Conservation (phyloP, 1,139 yeast genomes). For the Zygosaccharomyces sapae region DNA sequence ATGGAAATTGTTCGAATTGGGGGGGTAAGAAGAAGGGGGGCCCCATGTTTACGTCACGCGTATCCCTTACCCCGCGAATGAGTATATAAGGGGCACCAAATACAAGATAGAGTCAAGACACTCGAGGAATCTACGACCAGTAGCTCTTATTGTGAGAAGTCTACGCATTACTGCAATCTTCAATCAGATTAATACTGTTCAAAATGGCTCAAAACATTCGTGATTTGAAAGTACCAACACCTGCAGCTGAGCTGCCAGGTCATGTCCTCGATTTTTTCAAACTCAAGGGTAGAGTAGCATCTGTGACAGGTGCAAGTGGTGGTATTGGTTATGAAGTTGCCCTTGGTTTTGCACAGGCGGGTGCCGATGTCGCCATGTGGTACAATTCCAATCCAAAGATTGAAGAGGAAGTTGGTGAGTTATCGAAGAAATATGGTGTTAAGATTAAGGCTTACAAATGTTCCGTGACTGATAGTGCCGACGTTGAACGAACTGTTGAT, state of each 20-base stretch:
- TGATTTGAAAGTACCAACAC: background rate
- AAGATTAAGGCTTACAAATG: constrained; percentile 69
- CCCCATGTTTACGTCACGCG: background rate
- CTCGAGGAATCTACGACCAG: no score
- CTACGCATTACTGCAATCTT: no score
- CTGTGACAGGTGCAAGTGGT: constrained; percentile 82
- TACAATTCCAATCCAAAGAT: constrained; percentile 61
- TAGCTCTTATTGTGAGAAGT: no score
- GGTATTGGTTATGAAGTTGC: constrained; percentile 88
- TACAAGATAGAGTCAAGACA: no score
- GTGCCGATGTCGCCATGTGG: constrained; percentile 88
- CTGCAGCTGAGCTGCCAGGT: constrained; percentile 17
- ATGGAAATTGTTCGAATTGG: background rate
- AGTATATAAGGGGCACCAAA: background rate
- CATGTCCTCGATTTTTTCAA: constrained; percentile 51
- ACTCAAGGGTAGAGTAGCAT: constrained; percentile 77
- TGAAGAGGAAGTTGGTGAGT: constrained; percentile 51
- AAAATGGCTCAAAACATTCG: background rate
- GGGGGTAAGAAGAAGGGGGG: background rate
- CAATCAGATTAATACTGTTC: background rate
- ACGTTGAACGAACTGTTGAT: constrained; percentile 53
- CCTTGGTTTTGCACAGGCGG: constrained; percentile 83
- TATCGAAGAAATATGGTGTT: constrained; percentile 52
- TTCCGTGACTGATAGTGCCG: constrained; percentile 55
- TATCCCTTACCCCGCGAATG: background rate